Evolutionary conservation across 2,329 filamentous ascomycete species (phyloP), one percentile per base, ranked within the genome.

Genomic region (Uncinocarpus reesii): DNA sequence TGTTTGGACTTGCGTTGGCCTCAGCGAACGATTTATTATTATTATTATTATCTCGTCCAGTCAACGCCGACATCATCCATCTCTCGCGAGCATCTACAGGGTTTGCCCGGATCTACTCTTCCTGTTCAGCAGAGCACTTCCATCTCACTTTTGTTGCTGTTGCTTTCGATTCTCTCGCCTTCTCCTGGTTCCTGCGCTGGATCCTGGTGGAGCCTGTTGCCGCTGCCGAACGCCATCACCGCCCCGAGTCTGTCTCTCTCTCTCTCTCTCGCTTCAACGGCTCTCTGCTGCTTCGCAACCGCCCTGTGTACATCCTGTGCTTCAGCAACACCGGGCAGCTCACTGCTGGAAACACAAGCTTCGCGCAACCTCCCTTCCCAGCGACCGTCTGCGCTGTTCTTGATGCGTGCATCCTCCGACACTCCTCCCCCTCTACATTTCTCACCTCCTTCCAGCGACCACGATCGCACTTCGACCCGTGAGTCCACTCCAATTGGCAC

Each of bases 341-440:
- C 2, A 20, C 42, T 13, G 11, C 20, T 16, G n/a, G n/a, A n/a
- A n/a, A n/a, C n/a, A 15, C 13, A n/a, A 20, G 16, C 7, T 8
- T 13, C 10, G 28, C 20, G 41, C 18, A 43, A 21, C 24, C 15
- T 34, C 28, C 41, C 41, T 23, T 13, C 29, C 23, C 6, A 7
- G n/a, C 31, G 20, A n/a, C 21, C 29, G 15, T 7, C 20, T 35
- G 10, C 29, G 47, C 32, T 16, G 34, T 42, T 48, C 64, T 68
- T 67, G 63, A 77, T 75, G 70, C 73, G 74, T 68, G 72, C 74
- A 69, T 72, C 71, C 60, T 67, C 69, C 61, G 69, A 71, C 54
- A 68, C 62, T 51, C 45, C 45, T 2, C 71, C 72, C 57, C 70
- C 72, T 59, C 73, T 71, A 61, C 71, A 70, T 60, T 67, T 72